Conservation (phyloP, 306 rosid species). For the Casuarina equisetifolia region DNA sequence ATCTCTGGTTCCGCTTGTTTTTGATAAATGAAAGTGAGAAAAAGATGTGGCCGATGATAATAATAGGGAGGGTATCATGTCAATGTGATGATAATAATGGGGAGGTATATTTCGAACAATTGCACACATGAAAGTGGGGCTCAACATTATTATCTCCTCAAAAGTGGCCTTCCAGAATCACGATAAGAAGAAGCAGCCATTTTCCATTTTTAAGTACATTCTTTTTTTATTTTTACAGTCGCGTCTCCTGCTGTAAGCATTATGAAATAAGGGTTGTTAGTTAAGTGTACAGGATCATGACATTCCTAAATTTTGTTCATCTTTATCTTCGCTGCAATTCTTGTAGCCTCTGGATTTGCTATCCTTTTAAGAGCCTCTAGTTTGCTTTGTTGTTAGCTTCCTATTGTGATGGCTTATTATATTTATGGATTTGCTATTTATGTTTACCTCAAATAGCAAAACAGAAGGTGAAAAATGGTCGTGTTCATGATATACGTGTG, state of each 20-base stretch:
- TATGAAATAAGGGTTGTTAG: not conserved
- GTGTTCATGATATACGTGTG: not conserved
- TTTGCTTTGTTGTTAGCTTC: not conserved
- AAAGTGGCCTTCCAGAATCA: not conserved
- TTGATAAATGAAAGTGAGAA: not conserved
- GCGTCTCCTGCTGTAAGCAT: not conserved
- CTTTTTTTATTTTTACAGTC: not conserved
- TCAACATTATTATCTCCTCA: not conserved
- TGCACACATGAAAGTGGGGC: not conserved
- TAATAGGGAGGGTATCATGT: not conserved
- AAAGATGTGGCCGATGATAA: not conserved
- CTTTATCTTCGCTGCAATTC: not conserved
- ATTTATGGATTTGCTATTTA: not conserved
- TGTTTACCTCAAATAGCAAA: constrained; percentile 5
- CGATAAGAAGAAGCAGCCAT: not conserved
- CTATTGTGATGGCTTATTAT: not conserved
- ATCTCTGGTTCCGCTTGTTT: not conserved
- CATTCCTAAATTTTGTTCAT: not conserved
- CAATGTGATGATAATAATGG: not conserved
- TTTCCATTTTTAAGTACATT: not conserved
- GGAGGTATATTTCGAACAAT: not conserved
- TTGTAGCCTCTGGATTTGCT: not conserved
- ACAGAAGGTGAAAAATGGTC: not conserved
- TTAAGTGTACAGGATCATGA: not conserved
- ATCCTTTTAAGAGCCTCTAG: not conserved